Evolutionary conservation across 225 moss, liverwort and hornwort species (phyloP).

Genomic region (Takakia lepidozioides): DNA sequence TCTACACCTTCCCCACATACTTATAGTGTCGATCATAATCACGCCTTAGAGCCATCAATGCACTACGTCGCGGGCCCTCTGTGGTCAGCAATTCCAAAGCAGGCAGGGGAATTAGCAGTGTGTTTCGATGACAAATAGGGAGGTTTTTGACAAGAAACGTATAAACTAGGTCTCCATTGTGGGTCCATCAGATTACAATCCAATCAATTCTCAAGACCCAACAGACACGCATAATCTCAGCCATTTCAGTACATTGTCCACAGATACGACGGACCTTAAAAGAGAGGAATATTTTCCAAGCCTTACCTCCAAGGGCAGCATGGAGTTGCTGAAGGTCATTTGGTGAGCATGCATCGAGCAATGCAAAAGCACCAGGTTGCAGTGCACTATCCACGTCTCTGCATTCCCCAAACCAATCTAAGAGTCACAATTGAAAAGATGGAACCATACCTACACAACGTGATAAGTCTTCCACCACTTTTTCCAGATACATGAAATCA

Average conservation of each 20-base stretch:
- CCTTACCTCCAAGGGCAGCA: conserved; percentile 76
- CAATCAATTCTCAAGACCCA: too few relatives aligned
- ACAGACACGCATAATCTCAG: too few relatives aligned
- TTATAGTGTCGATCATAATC: conserved; percentile 84
- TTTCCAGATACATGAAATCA: too few relatives aligned
- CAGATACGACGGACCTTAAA: not conserved
- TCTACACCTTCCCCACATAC: conserved; percentile 85
- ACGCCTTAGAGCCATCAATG: conserved; percentile 64
- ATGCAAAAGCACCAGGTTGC: conserved; percentile 73
- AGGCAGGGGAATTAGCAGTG: too few relatives aligned
- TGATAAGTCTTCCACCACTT: too few relatives aligned
- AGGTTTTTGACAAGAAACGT: not conserved
- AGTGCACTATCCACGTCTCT: conserved; percentile 91
- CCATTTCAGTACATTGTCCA: too few relatives aligned
- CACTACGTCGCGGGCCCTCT: conserved; percentile 90
- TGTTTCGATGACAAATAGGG: too few relatives aligned
- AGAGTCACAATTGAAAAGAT: too few relatives aligned
- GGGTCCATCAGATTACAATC: not conserved
- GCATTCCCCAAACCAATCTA: too few relatives aligned
- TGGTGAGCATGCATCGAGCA: conserved; percentile 85
- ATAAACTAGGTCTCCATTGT: not conserved
- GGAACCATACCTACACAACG: too few relatives aligned
- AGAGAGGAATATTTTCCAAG: too few relatives aligned
- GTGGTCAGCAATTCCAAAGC: conserved; percentile 29
- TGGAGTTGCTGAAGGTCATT: conserved; percentile 91